These are phyloP conservation scores for Haematococcus lacustris DNA, from an alignment of 139 green algal genomes.

Conservation along the genomic window DNA sequence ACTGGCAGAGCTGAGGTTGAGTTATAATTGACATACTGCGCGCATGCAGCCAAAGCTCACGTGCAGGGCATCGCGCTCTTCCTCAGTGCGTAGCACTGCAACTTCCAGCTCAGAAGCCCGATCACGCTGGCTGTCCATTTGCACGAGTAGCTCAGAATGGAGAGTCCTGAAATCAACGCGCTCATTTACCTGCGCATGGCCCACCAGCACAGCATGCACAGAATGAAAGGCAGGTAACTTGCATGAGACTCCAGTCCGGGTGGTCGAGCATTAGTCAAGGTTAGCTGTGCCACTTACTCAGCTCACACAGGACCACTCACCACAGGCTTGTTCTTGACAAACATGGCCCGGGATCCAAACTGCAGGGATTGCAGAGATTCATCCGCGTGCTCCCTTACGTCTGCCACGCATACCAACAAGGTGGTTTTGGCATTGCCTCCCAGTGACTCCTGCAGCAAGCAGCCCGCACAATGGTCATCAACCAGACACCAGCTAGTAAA, in stretches of 20 bases:
- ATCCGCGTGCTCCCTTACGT: constrained; percentile 58
- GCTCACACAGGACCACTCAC: constrained; percentile 57
- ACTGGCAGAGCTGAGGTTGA: not conserved
- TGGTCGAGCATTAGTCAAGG: too few species aligned
- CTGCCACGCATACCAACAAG: constrained; percentile 60
- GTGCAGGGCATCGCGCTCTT: constrained; percentile 36
- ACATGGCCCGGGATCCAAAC: constrained; percentile 72
- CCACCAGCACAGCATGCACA: too few species aligned
- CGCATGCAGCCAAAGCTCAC: not conserved
- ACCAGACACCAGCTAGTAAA: too few species aligned
- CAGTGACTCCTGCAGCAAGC: constrained; percentile 72
- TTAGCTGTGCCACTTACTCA: too few species aligned
- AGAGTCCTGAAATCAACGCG: constrained; percentile 28
- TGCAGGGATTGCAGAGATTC: constrained; percentile 72
- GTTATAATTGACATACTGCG: not conserved
- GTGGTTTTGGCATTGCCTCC: constrained; percentile 82
- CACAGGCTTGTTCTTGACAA: constrained; percentile 58
- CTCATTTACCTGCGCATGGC: constrained; percentile 44
- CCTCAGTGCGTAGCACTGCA: constrained; percentile 49
- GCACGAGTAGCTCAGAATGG: constrained; percentile 21
- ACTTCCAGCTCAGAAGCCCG: constrained; percentile 33
- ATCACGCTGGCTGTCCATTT: constrained; percentile 12
- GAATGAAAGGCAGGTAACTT: too few species aligned
- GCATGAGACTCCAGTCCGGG: too few species aligned
- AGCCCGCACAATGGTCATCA: too few species aligned